Base-by-base conservation (phyloP, 139 green algal genomes). In the Zygnema circumcarinatum region DNA sequence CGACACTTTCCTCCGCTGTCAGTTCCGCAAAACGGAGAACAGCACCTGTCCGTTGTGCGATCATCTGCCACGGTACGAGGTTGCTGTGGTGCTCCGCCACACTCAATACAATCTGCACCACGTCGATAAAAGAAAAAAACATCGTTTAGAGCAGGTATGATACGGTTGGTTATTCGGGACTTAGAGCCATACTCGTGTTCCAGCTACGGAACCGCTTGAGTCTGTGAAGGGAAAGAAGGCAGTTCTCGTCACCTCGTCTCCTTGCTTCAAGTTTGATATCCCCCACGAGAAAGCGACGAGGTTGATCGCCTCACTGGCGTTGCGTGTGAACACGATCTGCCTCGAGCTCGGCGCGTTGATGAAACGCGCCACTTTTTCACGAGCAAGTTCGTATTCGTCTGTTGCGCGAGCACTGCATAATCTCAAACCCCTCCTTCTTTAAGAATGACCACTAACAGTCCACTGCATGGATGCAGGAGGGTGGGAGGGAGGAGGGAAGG, bases 81-180 rank as follows among this genome's bases (percentile, higher is more conserved):
- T 99, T 99, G 94, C 92, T 96, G 93, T 99, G 97, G 90, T 99
- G 96, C 94, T 99, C 97, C 56, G 96, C 95, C 1, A 98, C 96
- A 2, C 93, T 96, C 67, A 90, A 52, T n/a, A 99, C 90, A 39
- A 98, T 94, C 94, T 97, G 90, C 73, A 90, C n/a, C 47, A 16
- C 47, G 16, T 16, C 47, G 16, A 62, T 62, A 7, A 62, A 62
- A 62, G 16, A 16, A 62, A 62, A 62, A 62, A 62, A 62, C 16
- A 62, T 62, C n/a, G n/a, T n/a, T n/a, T n/a, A n/a, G n/a, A n/a
- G n/a, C n/a, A n/a, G n/a, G n/a, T n/a, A n/a, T n/a, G 29, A 29
- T 29, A 29, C 29, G 56, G 29, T 29, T 29, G 29, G 56, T 29
- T 29, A 29, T 29, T 29, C 56, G 29, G 56, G 56, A 35, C 29